Evolutionary conservation across 352 stramenopile species (phyloP).

Genomic region (Globisporangium middletonii): DNA sequence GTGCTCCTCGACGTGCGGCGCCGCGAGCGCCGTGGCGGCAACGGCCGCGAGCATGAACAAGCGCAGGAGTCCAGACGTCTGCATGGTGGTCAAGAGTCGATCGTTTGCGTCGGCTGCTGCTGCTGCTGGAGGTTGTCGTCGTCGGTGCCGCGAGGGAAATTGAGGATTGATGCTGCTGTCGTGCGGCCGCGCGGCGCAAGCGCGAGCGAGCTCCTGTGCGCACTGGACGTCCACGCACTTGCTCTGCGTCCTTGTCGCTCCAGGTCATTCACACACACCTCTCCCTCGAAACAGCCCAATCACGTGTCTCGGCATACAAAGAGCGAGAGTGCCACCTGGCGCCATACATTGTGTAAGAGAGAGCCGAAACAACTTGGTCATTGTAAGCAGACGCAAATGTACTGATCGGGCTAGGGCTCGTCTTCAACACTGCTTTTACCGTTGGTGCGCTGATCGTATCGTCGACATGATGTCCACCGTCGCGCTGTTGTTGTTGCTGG

Average conservation of each 20-base stretch:
- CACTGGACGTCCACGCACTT: too few species aligned
- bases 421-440: too few species aligned
- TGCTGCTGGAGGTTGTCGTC: constrained; percentile 9
- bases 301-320: too few species aligned
- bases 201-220: background rate
- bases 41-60: constrained; percentile 44
- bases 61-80: constrained; percentile 44
- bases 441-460: too few species aligned
- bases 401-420: too few species aligned
- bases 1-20: constrained; percentile 13
- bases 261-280: background rate
- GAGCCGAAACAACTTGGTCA: too few species aligned
- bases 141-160: constrained; percentile 25
- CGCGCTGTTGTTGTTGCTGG: too few species aligned
- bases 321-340: too few species aligned
- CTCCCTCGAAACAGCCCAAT: too few species aligned
- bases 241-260: constrained; percentile 5
- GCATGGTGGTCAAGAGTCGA: constrained; percentile 27
- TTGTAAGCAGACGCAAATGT: too few species aligned
- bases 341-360: too few species aligned
- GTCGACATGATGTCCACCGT: too few species aligned
- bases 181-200: constrained; percentile 17
- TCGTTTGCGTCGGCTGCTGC: constrained; percentile 3
- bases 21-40: constrained; percentile 33
- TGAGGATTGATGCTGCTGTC: constrained; percentile 39